Evolutionary conservation across 345 rosid species (phyloP).

Genomic region (Ceriops decandra): DNA sequence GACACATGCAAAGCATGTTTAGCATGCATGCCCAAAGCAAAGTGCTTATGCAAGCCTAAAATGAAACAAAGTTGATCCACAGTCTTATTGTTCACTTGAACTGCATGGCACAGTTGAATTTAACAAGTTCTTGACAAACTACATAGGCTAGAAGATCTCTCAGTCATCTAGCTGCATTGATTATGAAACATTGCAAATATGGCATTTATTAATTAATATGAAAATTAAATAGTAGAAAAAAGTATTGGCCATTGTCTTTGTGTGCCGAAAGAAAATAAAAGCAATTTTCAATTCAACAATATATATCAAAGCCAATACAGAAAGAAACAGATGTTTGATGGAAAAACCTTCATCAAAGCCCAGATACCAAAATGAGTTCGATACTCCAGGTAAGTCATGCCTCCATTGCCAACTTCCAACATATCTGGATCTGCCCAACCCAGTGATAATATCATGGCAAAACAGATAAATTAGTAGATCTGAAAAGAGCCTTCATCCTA

Average conservation of each 20-base stretch:
- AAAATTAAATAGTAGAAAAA: background rate
- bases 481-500: constrained; percentile 5
- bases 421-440: constrained; percentile 80
- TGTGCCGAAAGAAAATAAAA: background rate
- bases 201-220: background rate
- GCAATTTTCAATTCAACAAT: background rate
- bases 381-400: constrained; percentile 84
- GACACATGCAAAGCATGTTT: constrained; percentile 3
- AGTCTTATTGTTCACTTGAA: background rate
- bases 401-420: constrained; percentile 98
- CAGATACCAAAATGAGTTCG: constrained; percentile 95
- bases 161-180: background rate
- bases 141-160: background rate
- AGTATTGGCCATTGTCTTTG: background rate
- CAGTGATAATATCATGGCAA: constrained; percentile 7
- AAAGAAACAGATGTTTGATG: constrained; percentile 6
- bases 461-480: constrained; percentile 9
- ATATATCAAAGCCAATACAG: background rate
- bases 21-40: background rate
- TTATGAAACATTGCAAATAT: background rate
- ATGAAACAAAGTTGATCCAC: background rate
- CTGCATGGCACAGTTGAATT: background rate
- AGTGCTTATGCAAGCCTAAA: background rate
- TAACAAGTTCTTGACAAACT: background rate
- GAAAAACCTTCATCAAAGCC: constrained; percentile 88